phyloP scores from a whole-genome alignment of 2,329 filamentous ascomycete species.

The Diplodia corticola region DNA sequence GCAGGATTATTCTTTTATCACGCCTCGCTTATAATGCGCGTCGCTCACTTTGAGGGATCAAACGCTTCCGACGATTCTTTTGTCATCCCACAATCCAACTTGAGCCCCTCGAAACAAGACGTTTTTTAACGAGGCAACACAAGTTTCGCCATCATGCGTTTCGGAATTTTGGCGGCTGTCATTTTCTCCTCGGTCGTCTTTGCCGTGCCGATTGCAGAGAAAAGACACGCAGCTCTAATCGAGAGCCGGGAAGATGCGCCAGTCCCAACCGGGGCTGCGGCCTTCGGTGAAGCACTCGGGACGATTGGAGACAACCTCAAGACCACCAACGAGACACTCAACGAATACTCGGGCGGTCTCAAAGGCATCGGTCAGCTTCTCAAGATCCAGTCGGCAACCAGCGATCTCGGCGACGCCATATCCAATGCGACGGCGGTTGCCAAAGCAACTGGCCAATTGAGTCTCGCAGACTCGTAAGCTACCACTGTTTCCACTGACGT shows the following conservation, averaged over 20 bases:
- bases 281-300: not conserved
- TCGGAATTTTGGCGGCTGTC: not conserved
- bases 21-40: not conserved
- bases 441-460: not conserved
- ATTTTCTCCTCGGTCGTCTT: not conserved
- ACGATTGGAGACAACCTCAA: not conserved
- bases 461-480: constrained; percentile 1
- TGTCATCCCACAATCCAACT: not conserved
- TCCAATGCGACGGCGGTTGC: not conserved
- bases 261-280: not conserved
- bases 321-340: not conserved
- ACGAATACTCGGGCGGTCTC: constrained; percentile 1
- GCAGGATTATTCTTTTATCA: not conserved
- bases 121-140: not conserved
- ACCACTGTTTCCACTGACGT: too few species aligned
- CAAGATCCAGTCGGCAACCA: constrained; percentile 4
- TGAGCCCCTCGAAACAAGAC: not conserved
- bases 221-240: not conserved
- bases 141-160: not conserved
- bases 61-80: not conserved
- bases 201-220: not conserved
- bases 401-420: not conserved
- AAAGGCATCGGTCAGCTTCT: constrained; percentile 12
- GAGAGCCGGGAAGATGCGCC: not conserved
- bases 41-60: not conserved